These are phyloP conservation scores for Plasmodium gonderi DNA, from an alignment of 169 alveolate genomes.

Conservation along the genomic window DNA sequence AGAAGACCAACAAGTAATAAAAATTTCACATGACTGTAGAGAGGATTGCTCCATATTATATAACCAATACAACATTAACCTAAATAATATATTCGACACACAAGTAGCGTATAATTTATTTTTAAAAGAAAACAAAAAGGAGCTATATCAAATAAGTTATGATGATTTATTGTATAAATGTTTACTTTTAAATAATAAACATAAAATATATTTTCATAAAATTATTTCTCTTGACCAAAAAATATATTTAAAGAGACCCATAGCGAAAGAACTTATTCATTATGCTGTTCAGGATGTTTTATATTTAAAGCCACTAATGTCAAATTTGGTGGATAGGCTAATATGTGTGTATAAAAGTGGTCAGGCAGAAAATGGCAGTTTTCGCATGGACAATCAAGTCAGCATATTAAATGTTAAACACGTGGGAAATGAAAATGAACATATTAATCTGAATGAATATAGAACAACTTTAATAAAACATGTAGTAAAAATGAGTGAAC, in stretches of 20 bases:
- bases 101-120: conserved; percentile 53
- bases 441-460: not conserved
- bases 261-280: conserved; percentile 24
- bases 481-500: conserved; percentile 15
- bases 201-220: conserved; percentile 65
- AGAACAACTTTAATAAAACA: not conserved
- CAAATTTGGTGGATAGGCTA: not conserved
- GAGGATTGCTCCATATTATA: conserved; percentile 56
- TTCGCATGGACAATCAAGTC: not conserved
- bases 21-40: conserved; percentile 50
- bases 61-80: conserved; percentile 26
- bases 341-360: not conserved
- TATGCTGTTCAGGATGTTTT: conserved; percentile 60
- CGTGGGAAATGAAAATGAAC: not conserved
- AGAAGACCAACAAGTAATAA: conserved; percentile 11
- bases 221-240: conserved; percentile 28
- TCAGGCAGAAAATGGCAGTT: not conserved
- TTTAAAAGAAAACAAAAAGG: conserved; percentile 33
- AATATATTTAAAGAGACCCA: conserved; percentile 54
- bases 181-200: conserved; percentile 46
- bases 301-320: conserved; percentile 48
- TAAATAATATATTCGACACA: conserved; percentile 48
- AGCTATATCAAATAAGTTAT: conserved; percentile 51
- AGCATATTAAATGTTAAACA: not conserved
- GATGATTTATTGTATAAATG: conserved; percentile 47